phyloP scores from a whole-genome alignment of 768 basidiomycete genomes.

The Albatrellus ellisii region DNA sequence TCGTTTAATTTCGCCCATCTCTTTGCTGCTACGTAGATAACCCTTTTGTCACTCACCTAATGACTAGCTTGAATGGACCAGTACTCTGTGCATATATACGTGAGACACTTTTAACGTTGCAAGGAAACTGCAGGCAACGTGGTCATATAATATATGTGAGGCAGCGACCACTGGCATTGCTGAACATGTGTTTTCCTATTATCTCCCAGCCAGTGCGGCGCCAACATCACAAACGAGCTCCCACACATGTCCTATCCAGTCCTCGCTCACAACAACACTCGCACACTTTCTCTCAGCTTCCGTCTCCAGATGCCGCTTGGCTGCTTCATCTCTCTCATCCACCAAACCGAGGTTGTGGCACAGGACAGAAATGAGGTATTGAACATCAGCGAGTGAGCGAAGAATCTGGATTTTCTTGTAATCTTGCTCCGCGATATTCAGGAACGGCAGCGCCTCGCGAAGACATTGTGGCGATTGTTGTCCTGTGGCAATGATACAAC shows the following conservation, averaged over 20 bases:
- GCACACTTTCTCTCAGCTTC: slow-evolving; percentile 27
- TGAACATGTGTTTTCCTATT: too few species aligned
- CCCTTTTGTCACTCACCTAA: too few species aligned
- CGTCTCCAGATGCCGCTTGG: slow-evolving; percentile 34
- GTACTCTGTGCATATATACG: too few species aligned
- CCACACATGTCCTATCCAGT: slow-evolving; percentile 41
- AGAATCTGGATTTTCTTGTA: slow-evolving; percentile 46
- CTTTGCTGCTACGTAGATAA: too few species aligned
- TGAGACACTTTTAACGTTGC: too few species aligned
- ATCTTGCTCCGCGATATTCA: slow-evolving; percentile 53
- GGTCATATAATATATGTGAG: too few species aligned
- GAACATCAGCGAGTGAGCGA: slow-evolving; percentile 49
- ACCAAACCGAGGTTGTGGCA: slow-evolving; percentile 55
- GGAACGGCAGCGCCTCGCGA: slow-evolving; percentile 44
- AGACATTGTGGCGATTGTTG: slow-evolving; percentile 26
- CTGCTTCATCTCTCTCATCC: slow-evolving; percentile 40
- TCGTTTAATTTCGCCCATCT: too few species aligned
- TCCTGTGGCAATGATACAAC: slow-evolving; percentile 56
- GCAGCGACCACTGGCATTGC: too few species aligned
- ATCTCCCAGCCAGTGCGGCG: slow-evolving; percentile 31
- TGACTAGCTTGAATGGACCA: too few species aligned
- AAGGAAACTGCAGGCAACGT: too few species aligned
- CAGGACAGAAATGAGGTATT: slow-evolving; percentile 57
- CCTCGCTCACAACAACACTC: slow-evolving; percentile 33
- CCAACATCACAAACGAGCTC: slow-evolving; percentile 48